These are phyloP conservation scores for Malus sieversii DNA, from an alignment of 306 rosid species.

Conservation along the genomic window DNA sequence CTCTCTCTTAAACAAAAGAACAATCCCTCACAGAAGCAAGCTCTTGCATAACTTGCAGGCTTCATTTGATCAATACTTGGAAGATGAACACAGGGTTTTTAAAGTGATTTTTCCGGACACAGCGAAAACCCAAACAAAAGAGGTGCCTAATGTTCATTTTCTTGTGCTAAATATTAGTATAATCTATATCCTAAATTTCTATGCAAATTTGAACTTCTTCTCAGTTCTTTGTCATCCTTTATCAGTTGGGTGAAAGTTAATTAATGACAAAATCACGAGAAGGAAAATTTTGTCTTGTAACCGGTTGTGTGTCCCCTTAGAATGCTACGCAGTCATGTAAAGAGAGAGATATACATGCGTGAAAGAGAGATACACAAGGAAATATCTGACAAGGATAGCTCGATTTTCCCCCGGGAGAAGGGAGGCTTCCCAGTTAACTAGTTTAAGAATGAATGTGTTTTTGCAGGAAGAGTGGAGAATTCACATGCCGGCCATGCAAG, in stretches of 20 bases:
- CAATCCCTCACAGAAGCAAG: not conserved
- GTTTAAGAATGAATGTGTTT: not conserved
- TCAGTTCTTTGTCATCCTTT: not conserved
- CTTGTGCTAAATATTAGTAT: not conserved
- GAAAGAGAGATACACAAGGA: too few species aligned
- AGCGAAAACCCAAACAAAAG: slow-evolving; percentile 15
- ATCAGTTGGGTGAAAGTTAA: not conserved
- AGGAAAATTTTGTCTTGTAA: too few species aligned
- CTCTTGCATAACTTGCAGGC: slow-evolving; percentile 20
- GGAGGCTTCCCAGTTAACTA: not conserved
- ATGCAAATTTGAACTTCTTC: not conserved
- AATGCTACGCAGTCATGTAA: too few species aligned
- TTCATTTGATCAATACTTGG: slow-evolving; percentile 48
- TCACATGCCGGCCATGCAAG: slow-evolving; percentile 24
- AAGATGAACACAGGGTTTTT: slow-evolving; percentile 26
- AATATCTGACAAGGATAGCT: too few species aligned
- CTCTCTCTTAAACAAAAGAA: not conserved
- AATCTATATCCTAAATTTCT: not conserved
- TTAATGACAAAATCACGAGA: not conserved
- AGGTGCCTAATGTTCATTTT: slow-evolving; percentile 15
- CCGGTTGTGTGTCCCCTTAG: too few species aligned
- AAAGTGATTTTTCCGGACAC: slow-evolving; percentile 25
- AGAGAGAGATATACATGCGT: too few species aligned
- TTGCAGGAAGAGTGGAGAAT: slow-evolving; percentile 52
- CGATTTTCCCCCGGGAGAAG: too few species aligned